Evolutionary conservation across 176 grass and related monocot genomes (phyloP).

Genomic region (Musa schizocarpa): DNA sequence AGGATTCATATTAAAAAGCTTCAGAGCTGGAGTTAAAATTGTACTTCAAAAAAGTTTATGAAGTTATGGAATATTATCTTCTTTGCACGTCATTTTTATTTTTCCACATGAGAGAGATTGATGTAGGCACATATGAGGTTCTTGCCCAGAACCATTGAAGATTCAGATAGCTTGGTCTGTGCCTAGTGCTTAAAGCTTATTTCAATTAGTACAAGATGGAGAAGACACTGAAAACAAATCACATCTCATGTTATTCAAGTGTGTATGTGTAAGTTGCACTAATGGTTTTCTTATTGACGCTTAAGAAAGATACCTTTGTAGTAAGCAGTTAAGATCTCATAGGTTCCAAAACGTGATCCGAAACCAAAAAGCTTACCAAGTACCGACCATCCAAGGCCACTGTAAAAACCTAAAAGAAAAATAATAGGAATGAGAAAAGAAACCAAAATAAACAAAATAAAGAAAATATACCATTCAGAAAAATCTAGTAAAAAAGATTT

Average conservation of each 20-base stretch:
- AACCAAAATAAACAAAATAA: slow-evolving; percentile 15
- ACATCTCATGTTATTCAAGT: neutral
- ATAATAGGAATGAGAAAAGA: slow-evolving; percentile 4
- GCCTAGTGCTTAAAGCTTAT: neutral
- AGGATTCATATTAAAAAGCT: too few species aligned
- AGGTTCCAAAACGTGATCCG: slow-evolving; percentile 77
- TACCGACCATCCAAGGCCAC: slow-evolving; percentile 76
- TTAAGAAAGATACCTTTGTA: slow-evolving; percentile 56
- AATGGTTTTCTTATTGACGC: neutral
- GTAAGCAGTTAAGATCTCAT: slow-evolving; percentile 86
- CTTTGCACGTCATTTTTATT: too few species aligned
- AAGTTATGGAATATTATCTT: too few species aligned
- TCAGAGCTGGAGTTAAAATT: too few species aligned
- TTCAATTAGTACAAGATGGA: neutral
- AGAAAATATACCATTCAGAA: neutral
- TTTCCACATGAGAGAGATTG: too few species aligned
- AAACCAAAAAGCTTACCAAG: slow-evolving; percentile 54
- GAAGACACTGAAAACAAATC: neutral
- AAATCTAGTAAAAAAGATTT: neutral
- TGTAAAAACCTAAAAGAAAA: slow-evolving; percentile 51
- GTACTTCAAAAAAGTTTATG: too few species aligned
- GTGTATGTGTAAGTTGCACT: neutral
- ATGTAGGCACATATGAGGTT: neutral
- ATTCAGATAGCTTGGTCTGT: neutral
- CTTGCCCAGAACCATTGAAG: neutral